Percentiles rank a stretch among this genome's conserved stretches.
Evolutionary conservation across 2,329 filamentous ascomycete species (phyloP).

Genomic region (Neocucurbitaria cava): DNA sequence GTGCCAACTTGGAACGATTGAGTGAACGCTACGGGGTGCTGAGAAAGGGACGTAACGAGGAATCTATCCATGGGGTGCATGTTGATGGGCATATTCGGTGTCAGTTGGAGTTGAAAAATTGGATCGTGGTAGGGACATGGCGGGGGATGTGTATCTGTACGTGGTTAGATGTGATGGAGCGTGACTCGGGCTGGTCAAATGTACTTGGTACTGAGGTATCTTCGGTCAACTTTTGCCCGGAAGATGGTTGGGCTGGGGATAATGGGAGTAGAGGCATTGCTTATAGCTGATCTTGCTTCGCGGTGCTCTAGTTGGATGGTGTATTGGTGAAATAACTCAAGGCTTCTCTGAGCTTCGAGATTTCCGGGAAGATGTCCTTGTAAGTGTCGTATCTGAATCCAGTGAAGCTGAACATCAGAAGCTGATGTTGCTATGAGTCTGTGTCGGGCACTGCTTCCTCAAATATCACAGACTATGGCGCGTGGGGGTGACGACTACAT

Average conservation of each 20-base stretch:
- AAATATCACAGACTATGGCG: not conserved
- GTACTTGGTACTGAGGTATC: not conserved
- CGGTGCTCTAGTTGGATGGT: not conserved
- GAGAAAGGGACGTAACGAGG: constrained; percentile 2
- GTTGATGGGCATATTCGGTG: not conserved
- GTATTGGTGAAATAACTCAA: not conserved
- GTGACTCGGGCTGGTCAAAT: not conserved
- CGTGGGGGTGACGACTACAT: not conserved
- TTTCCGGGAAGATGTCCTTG: not conserved
- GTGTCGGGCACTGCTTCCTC: not conserved
- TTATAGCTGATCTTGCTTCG: not conserved
- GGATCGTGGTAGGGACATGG: constrained; percentile 2
- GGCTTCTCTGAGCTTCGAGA: not conserved
- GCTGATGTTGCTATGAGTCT: not conserved
- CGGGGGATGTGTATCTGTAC: not conserved
- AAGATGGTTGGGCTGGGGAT: not conserved
- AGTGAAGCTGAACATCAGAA: not conserved
- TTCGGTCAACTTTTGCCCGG: not conserved
- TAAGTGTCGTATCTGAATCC: not conserved
- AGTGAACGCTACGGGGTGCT: constrained; percentile 2
- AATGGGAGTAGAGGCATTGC: not conserved
- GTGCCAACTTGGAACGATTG: constrained; percentile 1
- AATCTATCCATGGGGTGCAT: constrained; percentile 10
- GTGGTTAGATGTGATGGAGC: not conserved
- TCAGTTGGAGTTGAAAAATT: not conserved